Percentiles rank a stretch among this genome's conserved stretches.
Conservation (phyloP, 495 filamentous ascomycete genomes). For the Trypethelium eluteriae region DNA sequence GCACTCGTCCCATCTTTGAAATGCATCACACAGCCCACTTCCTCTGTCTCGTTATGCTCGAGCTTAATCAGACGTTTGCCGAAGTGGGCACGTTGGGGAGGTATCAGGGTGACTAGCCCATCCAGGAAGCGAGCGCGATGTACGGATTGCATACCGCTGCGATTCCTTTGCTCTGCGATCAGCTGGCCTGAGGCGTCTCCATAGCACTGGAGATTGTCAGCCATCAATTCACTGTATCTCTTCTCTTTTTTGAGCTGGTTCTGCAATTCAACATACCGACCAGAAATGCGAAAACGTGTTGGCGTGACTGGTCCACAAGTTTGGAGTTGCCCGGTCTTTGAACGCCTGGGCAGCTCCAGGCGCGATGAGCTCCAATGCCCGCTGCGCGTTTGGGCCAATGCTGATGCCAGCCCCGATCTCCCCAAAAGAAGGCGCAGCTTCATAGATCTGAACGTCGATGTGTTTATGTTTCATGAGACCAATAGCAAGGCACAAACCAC, state of each 20-base stretch:
- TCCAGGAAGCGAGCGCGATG: slow-evolving; percentile 7
- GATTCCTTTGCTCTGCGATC: not conserved
- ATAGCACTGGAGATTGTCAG: not conserved
- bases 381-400: slow-evolving; percentile 24
- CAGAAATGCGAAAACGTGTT: not conserved
- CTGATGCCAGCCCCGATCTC: slow-evolving; percentile 31
- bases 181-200: not conserved
- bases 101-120: not conserved
- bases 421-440: slow-evolving; percentile 3
- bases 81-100: slow-evolving; percentile 6
- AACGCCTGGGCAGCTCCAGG: slow-evolving; percentile 15
- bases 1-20: slow-evolving; percentile 31
- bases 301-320: not conserved
- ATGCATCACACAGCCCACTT: not conserved
- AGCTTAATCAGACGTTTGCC: slow-evolving; percentile 3
- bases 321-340: not conserved
- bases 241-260: no score
- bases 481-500: slow-evolving; percentile 29
- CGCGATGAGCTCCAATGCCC: slow-evolving; percentile 26
- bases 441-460: slow-evolving; percentile 13
- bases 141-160: not conserved
- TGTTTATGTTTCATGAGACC: slow-evolving; percentile 28
- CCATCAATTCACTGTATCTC: no score
- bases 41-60: not conserved
- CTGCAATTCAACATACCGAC: not conserved